Base-by-base conservation (phyloP, 768 basidiomycete genomes). In the Rhodotorula graminis region DNA sequence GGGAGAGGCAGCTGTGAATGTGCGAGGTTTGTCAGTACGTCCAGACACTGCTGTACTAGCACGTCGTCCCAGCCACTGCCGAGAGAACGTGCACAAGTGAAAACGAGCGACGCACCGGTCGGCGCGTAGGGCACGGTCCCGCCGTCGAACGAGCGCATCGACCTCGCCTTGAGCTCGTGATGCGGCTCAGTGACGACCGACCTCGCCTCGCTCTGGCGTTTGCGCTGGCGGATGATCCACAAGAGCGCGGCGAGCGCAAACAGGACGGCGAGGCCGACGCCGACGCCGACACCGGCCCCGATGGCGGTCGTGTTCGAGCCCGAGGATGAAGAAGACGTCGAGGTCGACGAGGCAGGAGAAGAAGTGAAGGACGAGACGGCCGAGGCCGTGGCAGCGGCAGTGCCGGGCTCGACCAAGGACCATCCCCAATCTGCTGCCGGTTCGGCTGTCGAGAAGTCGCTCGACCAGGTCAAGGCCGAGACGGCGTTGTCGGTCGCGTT, bases 221-320 rank as follows among this genome's bases (percentile, higher is more conserved):
- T 16, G 25, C 52, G 62, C 1, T 50, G 12, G 4, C 66, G 50
- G 11, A 50, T 47, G 50, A 55, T 21, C 16, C 47, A 40, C 46
- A 53, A 61, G 19, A 29, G 60, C 3, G 12, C 60, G 31, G 61
- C 29, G 44, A 47, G 11, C 0, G 55, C 58, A 4, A 71, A 44
- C 9, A 42, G 60, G 44, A 61, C 29, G 21, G 42, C 70, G 2
- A 15, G 2, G 46, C 70, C 70, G 3, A 70, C 58, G 0, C 64
- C 64, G 31, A 71, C 64, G 29, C 70, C 70, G 40, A 71, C 59
- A 21, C 64, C 70, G 46, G 65, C 61, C 2, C 65, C 65, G 31
- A 61, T 50, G 6, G 60, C 50, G 5, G 58, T 42, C 0, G 47
- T 33, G 55, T 46, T 33, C 29, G 50, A 53, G 31, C 19, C 31